Base-by-base conservation (phyloP, 768 basidiomycete genomes). In the Porpolomopsis calyptriformis region DNA sequence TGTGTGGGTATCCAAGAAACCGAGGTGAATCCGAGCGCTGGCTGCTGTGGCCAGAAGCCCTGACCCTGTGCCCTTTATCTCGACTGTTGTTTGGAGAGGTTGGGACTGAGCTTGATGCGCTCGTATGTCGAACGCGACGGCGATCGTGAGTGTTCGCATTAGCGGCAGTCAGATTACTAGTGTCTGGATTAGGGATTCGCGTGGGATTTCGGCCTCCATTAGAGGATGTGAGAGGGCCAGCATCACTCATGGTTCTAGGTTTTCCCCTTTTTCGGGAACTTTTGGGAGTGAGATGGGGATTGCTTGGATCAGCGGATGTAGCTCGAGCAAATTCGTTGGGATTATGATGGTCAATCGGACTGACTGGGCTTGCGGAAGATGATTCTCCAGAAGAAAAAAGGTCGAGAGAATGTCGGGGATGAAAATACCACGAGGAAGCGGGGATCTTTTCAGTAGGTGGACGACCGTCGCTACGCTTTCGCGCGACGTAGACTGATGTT, bases 381-480 rank as follows among this genome's bases (percentile, higher is more conserved):
- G 42, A 43, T 11, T 29, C 42, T 14, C 29, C 42, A 25, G 40
- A 26, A 5, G 42, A 43, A 24, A 43, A 27, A 18, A 43, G 29
- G 26, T 43, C 42, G 10, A 43, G 29, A 8, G 42, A 33, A 27
- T 31, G 19, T 2, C 42, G 42, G 14, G 24, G 42, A 43, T n/a
- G 42, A 19, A 16, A 27, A 27, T 43, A 43, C 42, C 42, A 43
- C 7, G 42, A 43, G 7, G 42, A 43, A 18, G 26, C 10, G n/a
- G 29, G 24, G 11, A 20, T 23, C 18, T 24, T 27, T 33, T 25
- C 24, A 4, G 29, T 31, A 11, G 42, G 42, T n/a, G 9, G 42
- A 43, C n/a, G 26, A 20, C 6, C 12, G 26, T 27, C 26, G 9
- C 25, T n/a, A 9, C 18, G 16, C 12, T 27, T 27, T n/a, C 29